Evolutionary conservation across 2,329 filamentous ascomycete genomes (phyloP).

Genomic region (Gnomoniopsis smithogilvyi): DNA sequence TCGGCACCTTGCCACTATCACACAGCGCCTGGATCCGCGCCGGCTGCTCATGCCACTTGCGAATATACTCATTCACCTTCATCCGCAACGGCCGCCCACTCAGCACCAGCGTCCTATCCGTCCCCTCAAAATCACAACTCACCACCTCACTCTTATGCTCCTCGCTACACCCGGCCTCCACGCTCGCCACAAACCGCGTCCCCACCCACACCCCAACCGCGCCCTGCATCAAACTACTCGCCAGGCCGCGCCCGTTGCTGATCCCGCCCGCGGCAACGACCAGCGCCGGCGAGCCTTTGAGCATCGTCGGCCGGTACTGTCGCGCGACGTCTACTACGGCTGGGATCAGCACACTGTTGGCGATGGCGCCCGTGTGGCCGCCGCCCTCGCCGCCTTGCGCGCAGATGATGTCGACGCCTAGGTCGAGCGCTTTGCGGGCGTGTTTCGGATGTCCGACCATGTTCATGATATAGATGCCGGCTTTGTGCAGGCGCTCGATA

Average conservation of each 20-base stretch:
- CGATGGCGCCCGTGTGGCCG: conserved; percentile 86
- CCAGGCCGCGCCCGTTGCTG: conserved; percentile 75
- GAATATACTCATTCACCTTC: conserved; percentile 79
- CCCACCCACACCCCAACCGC: conserved; percentile 92
- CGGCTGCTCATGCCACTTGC: conserved; percentile 74
- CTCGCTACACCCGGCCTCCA: conserved; percentile 76
- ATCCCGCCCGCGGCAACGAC: conserved; percentile 91
- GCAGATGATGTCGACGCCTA: conserved; percentile 87
- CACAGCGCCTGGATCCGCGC: conserved; percentile 74
- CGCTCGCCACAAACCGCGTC: conserved; percentile 82
- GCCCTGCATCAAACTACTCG: conserved; percentile 81
- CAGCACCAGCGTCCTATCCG: conserved; percentile 77
- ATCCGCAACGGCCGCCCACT: conserved; percentile 79
- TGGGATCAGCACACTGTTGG: conserved; percentile 82
- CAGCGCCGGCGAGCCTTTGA: conserved; percentile 68
- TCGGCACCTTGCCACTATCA: conserved; percentile 72
- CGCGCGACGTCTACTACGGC: conserved; percentile 80
- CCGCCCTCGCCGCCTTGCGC: conserved; percentile 92
- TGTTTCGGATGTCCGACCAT: conserved; percentile 95
- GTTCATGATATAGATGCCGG: conserved; percentile 88
- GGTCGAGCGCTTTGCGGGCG: conserved; percentile 80
- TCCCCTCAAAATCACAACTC: conserved; percentile 73
- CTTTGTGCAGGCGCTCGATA: conserved; percentile 73
- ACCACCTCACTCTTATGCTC: conserved; percentile 85
- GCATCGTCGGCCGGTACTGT: conserved; percentile 63